Evolutionary conservation across 164 flowering plant genomes (phyloP).

Genomic region (Protea cynaroides): DNA sequence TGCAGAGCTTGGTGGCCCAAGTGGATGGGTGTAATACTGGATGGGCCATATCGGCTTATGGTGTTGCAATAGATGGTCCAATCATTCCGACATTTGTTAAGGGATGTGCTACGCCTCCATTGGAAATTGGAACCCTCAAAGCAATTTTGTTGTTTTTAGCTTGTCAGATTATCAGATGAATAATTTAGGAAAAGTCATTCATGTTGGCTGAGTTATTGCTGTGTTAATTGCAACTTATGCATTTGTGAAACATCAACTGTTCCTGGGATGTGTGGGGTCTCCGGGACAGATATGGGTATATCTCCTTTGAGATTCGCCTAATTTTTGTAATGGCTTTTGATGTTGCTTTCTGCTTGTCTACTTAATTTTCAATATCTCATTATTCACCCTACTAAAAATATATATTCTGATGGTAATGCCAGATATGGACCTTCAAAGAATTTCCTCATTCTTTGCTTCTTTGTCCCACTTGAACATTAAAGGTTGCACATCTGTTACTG

Average conservation of each 20-base stretch:
- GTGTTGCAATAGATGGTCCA: background rate
- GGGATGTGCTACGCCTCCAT: background rate
- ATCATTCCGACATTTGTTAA: background rate
- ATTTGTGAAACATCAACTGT: background rate
- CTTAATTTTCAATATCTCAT: background rate
- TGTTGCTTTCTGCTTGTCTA: background rate
- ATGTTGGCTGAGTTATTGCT: background rate
- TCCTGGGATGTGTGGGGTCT: background rate
- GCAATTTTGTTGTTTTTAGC: background rate
- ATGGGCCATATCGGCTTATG: background rate
- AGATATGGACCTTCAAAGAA: conserved; percentile 52
- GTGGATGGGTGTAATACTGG: background rate
- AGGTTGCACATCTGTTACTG: conserved; percentile 63
- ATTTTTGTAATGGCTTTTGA: background rate
- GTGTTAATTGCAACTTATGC: background rate
- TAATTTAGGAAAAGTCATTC: background rate
- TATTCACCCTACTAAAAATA: conserved; percentile 1
- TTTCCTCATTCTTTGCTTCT: conserved; percentile 39
- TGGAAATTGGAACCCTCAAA: background rate
- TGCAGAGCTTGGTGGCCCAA: background rate
- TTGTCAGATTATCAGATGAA: background rate
- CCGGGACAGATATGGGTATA: no score
- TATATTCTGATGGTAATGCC: conserved; percentile 16
- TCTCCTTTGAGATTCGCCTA: background rate
- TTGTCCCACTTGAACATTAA: conserved; percentile 50